These are phyloP conservation scores for Nicotiana undulata DNA, from an alignment of 257 asterid species.

Conservation along the genomic window DNA sequence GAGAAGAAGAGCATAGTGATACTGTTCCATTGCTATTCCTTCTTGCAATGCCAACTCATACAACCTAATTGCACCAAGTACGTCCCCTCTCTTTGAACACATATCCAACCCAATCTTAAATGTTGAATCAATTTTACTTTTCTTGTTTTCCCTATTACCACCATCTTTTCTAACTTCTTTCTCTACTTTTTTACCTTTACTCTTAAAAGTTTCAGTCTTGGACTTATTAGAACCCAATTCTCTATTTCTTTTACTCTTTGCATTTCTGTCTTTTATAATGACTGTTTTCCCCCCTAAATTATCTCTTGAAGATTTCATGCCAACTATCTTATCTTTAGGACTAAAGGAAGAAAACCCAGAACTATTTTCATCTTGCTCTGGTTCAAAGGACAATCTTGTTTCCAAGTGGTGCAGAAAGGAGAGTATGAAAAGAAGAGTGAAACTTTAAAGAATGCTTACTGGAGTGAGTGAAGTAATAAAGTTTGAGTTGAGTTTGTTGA, in stretches of 20 bases:
- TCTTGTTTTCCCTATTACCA: constrained; percentile 23
- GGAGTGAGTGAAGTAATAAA: constrained; percentile 37
- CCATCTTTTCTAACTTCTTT: not conserved
- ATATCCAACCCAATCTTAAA: constrained; percentile 59
- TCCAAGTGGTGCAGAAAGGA: constrained; percentile 21
- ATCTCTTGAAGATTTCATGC: constrained; percentile 11
- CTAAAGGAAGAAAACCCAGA: constrained; percentile 37
- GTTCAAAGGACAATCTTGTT: constrained; percentile 15
- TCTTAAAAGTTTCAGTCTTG: constrained; percentile 16
- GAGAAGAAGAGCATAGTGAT: constrained; percentile 72
- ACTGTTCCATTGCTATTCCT: constrained; percentile 44
- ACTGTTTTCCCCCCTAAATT: constrained; percentile 24
- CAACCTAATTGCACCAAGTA: constrained; percentile 51
- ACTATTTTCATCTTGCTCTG: constrained; percentile 16
- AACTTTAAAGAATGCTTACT: constrained; percentile 30
- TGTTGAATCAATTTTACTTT: constrained; percentile 28
- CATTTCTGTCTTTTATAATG: constrained; percentile 36
- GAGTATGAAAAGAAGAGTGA: constrained; percentile 12
- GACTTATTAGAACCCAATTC: constrained; percentile 25
- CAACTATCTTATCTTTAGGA: constrained; percentile 12
- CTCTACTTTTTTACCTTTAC: constrained; percentile 4
- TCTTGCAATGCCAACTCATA: constrained; percentile 57
- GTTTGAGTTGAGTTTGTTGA: constrained; percentile 44
- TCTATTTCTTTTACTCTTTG: constrained; percentile 21
- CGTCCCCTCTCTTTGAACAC: constrained; percentile 81